Evolutionary conservation across 345 rosid species (phyloP), one percentile per base, ranked within the genome.

Genomic region (Dimocarpus longan): DNA sequence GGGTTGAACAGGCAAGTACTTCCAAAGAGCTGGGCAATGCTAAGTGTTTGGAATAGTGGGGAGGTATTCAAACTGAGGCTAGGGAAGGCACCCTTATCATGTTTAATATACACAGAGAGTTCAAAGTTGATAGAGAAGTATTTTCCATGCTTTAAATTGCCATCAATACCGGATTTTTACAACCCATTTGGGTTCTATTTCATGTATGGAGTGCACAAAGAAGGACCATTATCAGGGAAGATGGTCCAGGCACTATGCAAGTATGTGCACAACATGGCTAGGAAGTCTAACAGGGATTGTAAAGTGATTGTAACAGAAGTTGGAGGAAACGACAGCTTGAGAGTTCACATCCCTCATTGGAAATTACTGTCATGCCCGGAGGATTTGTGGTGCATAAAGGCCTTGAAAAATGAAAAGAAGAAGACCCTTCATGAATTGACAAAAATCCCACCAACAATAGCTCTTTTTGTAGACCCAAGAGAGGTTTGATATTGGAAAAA

Each of bases 381-480:
- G 65, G 98, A 93, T 75, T 80, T 87, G 83, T 93, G 98, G 98
- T 93, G 98, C 86, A 88, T 93, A 60, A 93, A 92, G 80, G 82
- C 88, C 21, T 73, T 93, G 89, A 85, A 84, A 81, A 77, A 66
- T 56, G 88, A 81, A 48, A 81, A 84, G 67, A 75, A 70, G 18
- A 81, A 73, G 62, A 48, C 19, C n/a, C 42, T 80, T 46, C 70
- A 66, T 68, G 86, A 83, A 66, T 72, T 84, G 78, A 84, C 83
- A 21, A 73, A 59, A 71, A 44, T 79, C 60, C 76, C 86, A 71
- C 78, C 86, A 7, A 67, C 84, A 71, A 77, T 81, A 15, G 71
- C 88, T 43, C 88, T 93, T 80, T 93, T 93, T 83, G 97, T 93
- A 74, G 98, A 93, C 85, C 98, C 98, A 37, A 88, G 98, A 85